phyloP scores from a whole-genome alignment of 1,139 yeast genomes.

The Geotrichum restrictum region DNA sequence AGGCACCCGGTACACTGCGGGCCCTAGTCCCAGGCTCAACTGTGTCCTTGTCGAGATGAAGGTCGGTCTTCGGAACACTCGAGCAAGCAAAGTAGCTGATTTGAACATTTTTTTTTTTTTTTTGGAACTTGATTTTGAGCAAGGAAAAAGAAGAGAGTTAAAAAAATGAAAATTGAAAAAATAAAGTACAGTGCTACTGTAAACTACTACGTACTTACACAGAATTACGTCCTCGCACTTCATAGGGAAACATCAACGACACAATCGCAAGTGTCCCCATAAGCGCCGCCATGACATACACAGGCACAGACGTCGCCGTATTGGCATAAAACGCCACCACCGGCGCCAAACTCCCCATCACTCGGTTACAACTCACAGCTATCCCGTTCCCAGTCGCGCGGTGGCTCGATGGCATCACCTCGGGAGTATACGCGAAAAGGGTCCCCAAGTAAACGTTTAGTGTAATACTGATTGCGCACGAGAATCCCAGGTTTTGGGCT shows the following conservation, averaged over 20 bases:
- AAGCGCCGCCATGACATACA: constrained; percentile 56
- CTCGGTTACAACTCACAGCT: constrained; percentile 47
- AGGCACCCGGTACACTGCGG: too few species aligned
- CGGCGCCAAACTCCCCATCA: constrained; percentile 50
- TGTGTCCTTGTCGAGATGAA: too few species aligned
- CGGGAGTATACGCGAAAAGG: constrained; percentile 36
- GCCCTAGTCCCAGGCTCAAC: too few species aligned
- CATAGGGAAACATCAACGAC: constrained; percentile 48
- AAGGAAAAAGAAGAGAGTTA: too few species aligned
- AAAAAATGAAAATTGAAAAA: too few species aligned
- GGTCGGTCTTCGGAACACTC: too few species aligned
- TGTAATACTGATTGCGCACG: constrained; percentile 49
- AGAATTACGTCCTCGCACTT: constrained; percentile 30
- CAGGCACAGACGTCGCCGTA: constrained; percentile 48
- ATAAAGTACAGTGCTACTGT: too few species aligned
- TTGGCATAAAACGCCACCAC: constrained; percentile 48
- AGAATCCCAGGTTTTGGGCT: constrained; percentile 50
- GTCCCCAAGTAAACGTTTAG: constrained; percentile 54
- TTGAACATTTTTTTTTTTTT: too few species aligned
- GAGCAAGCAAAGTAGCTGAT: too few species aligned
- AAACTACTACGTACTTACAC: constrained; percentile 9
- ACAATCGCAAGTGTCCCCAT: constrained; percentile 45
- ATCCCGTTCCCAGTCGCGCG: constrained; percentile 56
- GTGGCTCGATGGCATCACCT: constrained; percentile 53
- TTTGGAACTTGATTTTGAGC: too few species aligned